These are phyloP conservation scores for Kodamaea kaohsiungensis DNA, from an alignment of 805 yeast genomes.

Conservation along the genomic window DNA sequence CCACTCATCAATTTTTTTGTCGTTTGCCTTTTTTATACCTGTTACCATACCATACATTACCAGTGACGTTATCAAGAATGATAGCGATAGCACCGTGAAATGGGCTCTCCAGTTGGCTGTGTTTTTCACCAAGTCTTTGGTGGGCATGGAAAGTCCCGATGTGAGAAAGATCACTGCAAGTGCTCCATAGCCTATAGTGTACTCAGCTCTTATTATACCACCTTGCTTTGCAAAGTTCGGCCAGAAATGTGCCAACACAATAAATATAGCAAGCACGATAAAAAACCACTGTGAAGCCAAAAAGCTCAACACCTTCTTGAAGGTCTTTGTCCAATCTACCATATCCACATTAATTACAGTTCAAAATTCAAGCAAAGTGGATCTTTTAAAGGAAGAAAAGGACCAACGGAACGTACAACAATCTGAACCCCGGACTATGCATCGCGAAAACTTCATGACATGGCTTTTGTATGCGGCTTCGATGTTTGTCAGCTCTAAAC, in stretches of 20 bases:
- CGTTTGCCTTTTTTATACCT: conserved; percentile 60
- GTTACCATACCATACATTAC: conserved; percentile 71
- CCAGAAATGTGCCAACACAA: conserved; percentile 73
- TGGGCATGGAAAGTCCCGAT: conserved; percentile 77
- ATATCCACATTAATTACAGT: not conserved
- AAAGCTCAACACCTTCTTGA: conserved; percentile 23
- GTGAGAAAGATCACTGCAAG: conserved; percentile 83
- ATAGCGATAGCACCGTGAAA: conserved; percentile 60
- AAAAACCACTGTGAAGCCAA: conserved; percentile 70
- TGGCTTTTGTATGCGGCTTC: not conserved
- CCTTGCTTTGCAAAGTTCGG: conserved; percentile 85
- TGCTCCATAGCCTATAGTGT: conserved; percentile 80
- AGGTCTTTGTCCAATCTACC: not conserved
- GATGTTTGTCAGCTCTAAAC: not conserved
- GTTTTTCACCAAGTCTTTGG: conserved; percentile 59
- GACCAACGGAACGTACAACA: not conserved
- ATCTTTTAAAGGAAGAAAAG: not conserved
- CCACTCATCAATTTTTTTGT: conserved; percentile 66
- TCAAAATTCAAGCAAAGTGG: not conserved
- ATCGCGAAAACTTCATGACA: not conserved
- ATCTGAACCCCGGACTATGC: not conserved
- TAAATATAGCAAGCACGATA: conserved; percentile 65
- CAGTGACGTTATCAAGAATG: conserved; percentile 70
- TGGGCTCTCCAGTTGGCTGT: conserved; percentile 83
- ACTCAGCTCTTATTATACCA: conserved; percentile 75